These are phyloP conservation scores for Picea mariana DNA, from an alignment of 83 land plant species.

Conservation along the genomic window DNA sequence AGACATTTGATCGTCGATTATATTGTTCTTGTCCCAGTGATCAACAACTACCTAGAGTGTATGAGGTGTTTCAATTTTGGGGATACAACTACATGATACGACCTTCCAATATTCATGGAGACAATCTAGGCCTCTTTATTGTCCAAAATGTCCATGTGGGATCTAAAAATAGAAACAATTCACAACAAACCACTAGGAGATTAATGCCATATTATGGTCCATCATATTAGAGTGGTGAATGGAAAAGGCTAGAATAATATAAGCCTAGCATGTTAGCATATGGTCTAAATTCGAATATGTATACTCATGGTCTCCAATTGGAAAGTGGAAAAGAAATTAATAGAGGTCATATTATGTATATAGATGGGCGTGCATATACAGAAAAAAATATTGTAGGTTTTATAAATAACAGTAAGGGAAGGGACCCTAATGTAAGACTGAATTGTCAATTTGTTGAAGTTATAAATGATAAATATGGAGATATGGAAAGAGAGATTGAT, in stretches of 20 bases:
- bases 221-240: not conserved
- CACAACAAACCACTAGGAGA: not conserved
- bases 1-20: not conserved
- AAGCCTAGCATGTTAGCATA: not conserved
- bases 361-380: too few relatives aligned
- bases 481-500: too few relatives aligned
- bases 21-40: not conserved
- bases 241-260: too few relatives aligned
- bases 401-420: too few relatives aligned
- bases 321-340: not conserved
- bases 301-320: not conserved
- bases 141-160: constrained; percentile 1
- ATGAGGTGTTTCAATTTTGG: not conserved
- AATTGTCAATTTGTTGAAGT: too few relatives aligned
- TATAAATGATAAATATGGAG: too few relatives aligned
- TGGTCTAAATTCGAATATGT: not conserved
- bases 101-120: too few relatives aligned
- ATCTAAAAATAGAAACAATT: not conserved
- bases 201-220: constrained; percentile 1
- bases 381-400: too few relatives aligned
- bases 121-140: not conserved
- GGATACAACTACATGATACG: too few relatives aligned
- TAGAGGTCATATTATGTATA: not conserved
- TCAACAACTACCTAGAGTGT: not conserved
- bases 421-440: too few relatives aligned